Evolutionary conservation across 169 alveolate species (phyloP), one percentile per base, ranked within the genome.

Genomic region (Plasmodium inui): DNA sequence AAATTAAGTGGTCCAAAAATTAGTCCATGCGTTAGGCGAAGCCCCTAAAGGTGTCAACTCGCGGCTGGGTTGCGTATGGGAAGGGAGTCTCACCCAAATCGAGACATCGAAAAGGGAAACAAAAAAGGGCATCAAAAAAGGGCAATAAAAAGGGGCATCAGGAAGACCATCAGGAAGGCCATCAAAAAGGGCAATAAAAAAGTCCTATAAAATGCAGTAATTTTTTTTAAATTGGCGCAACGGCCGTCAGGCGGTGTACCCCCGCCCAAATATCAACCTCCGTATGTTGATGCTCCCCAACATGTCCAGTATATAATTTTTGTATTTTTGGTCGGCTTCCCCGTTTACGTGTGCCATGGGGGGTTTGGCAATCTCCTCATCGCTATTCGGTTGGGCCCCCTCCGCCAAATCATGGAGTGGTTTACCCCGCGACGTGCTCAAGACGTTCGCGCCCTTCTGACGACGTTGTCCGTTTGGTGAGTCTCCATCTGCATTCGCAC

Each of bases 251-350:
- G 39, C 71, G 78, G 71, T 17, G 79, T 84, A 84, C 17, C 84
- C 57, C 34, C 70, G 37, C 17, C 93, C 93, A 55, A 53, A 85
- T 32, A 85, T 78, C 17, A 85, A 22, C 50, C 67, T 85, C 44
- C 82, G n/a, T 78, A 85, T 53, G 67, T 85, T 50, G 22, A 76
- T 85, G 61, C 67, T 74, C 37, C 86, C 67, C 46, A 85, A 53
- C 73, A 74, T 85, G 70, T 85, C 85, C 17, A 85, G 71, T 50
- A 85, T 55, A 39, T 85, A 85, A 74, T 85, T 85, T 85, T 85
- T 85, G 67, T 74, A 85, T 74, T 41, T 50, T 9, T 76, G 39
- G 9, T 19, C 85, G 22, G 34, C 37, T 34, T 73, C 74, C 32
- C 50, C n/a, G 10, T 84, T 28, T 44, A 28, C 71, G 32, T 72